Evolutionary conservation across 768 basidiomycete genomes (phyloP).

Genomic region (Multifurca ochricompacta): DNA sequence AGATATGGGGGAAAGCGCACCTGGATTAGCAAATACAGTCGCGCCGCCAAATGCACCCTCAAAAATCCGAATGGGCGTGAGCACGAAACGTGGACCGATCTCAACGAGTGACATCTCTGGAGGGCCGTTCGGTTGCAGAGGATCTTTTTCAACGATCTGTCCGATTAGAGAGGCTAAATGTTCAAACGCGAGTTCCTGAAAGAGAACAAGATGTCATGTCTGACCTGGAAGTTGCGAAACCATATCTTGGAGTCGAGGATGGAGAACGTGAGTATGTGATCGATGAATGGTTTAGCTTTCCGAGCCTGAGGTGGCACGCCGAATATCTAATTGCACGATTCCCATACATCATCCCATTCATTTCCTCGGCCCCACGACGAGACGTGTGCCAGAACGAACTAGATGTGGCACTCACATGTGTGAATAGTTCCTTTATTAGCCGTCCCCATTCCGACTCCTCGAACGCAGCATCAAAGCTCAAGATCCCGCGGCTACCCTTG

Average conservation of each 20-base stretch:
- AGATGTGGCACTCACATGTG: constrained; percentile 75
- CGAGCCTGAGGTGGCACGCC: constrained; percentile 88
- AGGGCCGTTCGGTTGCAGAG: constrained; percentile 76
- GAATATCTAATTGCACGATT: constrained; percentile 59
- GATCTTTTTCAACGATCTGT: constrained; percentile 92
- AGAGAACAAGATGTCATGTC: not conserved
- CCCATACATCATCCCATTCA: too few relatives aligned
- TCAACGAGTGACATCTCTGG: constrained; percentile 86
- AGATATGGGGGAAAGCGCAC: constrained; percentile 34
- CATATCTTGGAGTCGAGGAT: constrained; percentile 94
- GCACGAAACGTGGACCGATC: constrained; percentile 95
- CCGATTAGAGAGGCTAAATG: not conserved
- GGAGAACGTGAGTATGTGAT: constrained; percentile 95
- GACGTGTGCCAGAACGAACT: constrained; percentile 14
- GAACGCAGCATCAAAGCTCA: constrained; percentile 89
- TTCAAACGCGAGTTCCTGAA: not conserved
- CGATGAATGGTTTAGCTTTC: constrained; percentile 92
- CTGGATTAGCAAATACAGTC: constrained; percentile 92
- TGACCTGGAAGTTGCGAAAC: constrained; percentile 98
- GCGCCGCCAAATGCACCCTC: constrained; percentile 96
- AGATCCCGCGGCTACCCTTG: constrained; percentile 85
- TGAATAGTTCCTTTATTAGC: constrained; percentile 88
- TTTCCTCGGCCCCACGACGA: not conserved
- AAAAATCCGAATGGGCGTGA: constrained; percentile 96
- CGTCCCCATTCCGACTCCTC: constrained; percentile 83